These are phyloP conservation scores for Diaporthe sp. DNA, from an alignment of 2,329 filamentous ascomycete species.

Conservation along the genomic window DNA sequence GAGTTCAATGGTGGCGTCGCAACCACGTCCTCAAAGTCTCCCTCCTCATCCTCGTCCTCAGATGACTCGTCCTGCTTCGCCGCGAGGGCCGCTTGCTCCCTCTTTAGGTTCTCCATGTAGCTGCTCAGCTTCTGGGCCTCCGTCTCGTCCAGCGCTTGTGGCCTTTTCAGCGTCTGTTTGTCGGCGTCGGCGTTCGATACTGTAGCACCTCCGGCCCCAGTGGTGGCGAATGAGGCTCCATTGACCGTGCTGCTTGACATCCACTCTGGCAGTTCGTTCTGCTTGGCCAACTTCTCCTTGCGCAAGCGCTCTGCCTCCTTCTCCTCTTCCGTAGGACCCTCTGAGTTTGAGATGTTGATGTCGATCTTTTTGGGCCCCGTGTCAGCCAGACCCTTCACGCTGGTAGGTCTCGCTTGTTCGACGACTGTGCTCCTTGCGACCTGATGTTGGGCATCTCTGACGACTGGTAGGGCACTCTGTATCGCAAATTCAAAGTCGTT, in stretches of 20 bases:
- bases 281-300: conserved; percentile 72
- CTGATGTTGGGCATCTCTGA: conserved; percentile 75
- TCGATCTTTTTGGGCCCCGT: conserved; percentile 76
- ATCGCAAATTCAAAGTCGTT: conserved; percentile 79
- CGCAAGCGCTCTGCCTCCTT: conserved; percentile 72
- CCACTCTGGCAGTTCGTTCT: conserved; percentile 78
- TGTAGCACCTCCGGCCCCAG: conserved; percentile 43
- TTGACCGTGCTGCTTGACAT: conserved; percentile 77
- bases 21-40: conserved; percentile 63
- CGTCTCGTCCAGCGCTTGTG: conserved; percentile 53
- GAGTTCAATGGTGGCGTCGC: conserved; percentile 46
- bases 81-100: conserved; percentile 56
- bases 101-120: conserved; percentile 74
- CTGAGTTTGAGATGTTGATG: conserved; percentile 74
- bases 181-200: conserved; percentile 54
- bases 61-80: conserved; percentile 59
- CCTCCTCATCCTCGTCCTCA: conserved; percentile 52
- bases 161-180: conserved; percentile 55
- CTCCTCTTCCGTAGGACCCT: conserved; percentile 74
- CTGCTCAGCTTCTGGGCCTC: conserved; percentile 71
- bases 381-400: conserved; percentile 75
- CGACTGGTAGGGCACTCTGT: conserved; percentile 69
- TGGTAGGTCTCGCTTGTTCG: conserved; percentile 68
- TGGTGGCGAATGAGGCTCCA: conserved; percentile 66
- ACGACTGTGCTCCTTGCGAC: conserved; percentile 69